A percentile compares a stretch with the other conserved stretches of the same genome.
phyloP scores from a whole-genome alignment of 352 stramenopile species.

The Phytophthora nicotianae region DNA sequence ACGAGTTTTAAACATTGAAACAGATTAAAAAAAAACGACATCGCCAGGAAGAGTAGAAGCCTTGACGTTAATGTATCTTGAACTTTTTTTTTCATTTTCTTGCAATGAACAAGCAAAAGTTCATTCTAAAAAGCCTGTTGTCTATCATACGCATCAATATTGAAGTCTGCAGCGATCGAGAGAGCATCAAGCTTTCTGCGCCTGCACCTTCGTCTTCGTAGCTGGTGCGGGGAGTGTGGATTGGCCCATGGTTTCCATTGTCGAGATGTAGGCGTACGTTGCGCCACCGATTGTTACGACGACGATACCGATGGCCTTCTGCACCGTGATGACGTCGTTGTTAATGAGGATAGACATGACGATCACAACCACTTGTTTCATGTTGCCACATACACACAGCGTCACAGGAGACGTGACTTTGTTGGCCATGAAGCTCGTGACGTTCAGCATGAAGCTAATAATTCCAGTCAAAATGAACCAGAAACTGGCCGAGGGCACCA shows the following conservation, averaged over 20 bases:
- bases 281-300: conserved; percentile 70
- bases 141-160: conserved; percentile 37
- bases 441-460: conserved; percentile 93
- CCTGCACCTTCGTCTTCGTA: conserved; percentile 32
- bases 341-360: conserved; percentile 82
- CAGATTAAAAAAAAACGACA: conserved; percentile 22
- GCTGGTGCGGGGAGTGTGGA: conserved; percentile 43
- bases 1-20: conserved; percentile 26
- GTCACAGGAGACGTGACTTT: conserved; percentile 95
- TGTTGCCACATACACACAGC: conserved; percentile 93
- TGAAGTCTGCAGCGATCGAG: conserved; percentile 4
- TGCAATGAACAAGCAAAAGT: conserved; percentile 22
- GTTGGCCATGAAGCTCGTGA: conserved; percentile 95
- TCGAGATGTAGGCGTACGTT: conserved; percentile 82
- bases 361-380: conserved; percentile 94
- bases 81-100: conserved; percentile 11
- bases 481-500: conserved; percentile 55
- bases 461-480: conserved; percentile 90
- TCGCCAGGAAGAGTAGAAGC: too few species aligned
- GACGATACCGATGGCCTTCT: conserved; percentile 73
- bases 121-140: conserved; percentile 23
- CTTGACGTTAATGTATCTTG: too few species aligned
- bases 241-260: conserved; percentile 69
- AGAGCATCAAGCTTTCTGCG: conserved; percentile 27
- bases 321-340: conserved; percentile 67